Conservation (phyloP, 352 stramenopile genomes). For the Pythium biforme region DNA sequence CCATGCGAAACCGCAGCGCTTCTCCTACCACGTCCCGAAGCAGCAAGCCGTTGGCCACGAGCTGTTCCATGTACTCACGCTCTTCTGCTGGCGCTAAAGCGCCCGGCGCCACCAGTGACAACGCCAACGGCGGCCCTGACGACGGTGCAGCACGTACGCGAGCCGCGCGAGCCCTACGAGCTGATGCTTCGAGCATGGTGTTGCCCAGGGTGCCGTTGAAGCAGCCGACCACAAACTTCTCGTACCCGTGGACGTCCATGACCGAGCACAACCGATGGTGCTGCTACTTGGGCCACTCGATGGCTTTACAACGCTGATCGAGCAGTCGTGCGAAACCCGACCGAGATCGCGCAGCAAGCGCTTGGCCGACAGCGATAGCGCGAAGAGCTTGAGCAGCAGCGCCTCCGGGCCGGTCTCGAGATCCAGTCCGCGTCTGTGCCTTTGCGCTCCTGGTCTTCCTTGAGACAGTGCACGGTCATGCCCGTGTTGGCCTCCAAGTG, state of each 20-base stretch:
- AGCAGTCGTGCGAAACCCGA: conserved; percentile 77
- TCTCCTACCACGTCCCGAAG: too few species aligned
- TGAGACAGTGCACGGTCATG: conserved; percentile 84
- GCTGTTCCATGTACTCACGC: too few species aligned
- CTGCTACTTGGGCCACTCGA: conserved; percentile 40
- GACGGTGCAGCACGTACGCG: too few species aligned
- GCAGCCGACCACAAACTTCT: conserved; percentile 91
- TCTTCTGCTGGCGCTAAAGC: too few species aligned
- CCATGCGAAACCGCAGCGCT: too few species aligned
- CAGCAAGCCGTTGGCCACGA: too few species aligned
- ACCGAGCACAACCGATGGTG: conserved; percentile 72
- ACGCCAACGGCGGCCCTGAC: too few species aligned
- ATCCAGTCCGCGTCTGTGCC: conserved; percentile 61
- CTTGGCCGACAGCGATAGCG: conserved; percentile 42
- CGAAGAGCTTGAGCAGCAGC: conserved; percentile 54
- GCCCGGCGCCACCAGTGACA: too few species aligned
- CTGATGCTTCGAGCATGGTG: conserved; percentile 89
- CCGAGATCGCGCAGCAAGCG: conserved; percentile 36
- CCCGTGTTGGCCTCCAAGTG: conserved; percentile 88
- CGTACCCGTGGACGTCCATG: conserved; percentile 90
- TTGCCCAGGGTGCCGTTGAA: conserved; percentile 93
- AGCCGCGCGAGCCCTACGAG: too few species aligned
- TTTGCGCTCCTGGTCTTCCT: conserved; percentile 67
- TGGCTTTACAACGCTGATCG: conserved; percentile 74
- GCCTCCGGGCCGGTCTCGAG: conserved; percentile 73